These are phyloP conservation scores for Leccinum longicurvipes DNA, from an alignment of 768 basidiomycete species.

Conservation along the genomic window DNA sequence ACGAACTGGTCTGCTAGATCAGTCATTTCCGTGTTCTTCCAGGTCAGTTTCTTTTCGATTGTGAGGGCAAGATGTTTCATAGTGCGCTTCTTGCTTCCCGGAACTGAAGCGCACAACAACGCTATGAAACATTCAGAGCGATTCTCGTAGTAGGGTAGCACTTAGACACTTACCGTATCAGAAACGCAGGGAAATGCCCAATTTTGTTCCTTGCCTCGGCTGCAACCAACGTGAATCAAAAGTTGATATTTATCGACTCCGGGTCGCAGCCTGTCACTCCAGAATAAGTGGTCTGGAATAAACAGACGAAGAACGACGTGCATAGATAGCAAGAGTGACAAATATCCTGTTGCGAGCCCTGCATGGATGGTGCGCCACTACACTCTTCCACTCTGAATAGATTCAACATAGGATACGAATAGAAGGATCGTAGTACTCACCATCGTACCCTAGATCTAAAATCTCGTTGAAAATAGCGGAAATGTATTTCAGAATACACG, in stretches of 20 bases:
- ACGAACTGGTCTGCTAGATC: constrained; percentile 33
- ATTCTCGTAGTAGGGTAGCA: not conserved
- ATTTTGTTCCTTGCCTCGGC: not conserved
- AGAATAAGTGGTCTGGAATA: too few species aligned
- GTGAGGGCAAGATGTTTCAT: not conserved
- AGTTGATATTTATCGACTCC: not conserved
- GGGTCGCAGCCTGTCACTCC: not conserved
- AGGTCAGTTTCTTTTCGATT: constrained; percentile 27
- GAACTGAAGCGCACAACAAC: not conserved
- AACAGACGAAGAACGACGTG: not conserved
- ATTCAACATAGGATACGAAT: not conserved
- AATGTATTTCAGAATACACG: constrained; percentile 32
- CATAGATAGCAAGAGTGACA: constrained; percentile 37
- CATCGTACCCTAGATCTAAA: constrained; percentile 23
- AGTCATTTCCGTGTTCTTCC: constrained; percentile 27
- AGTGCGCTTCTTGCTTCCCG: not conserved
- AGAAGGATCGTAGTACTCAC: not conserved
- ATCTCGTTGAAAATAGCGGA: constrained; percentile 36
- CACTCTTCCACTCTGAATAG: constrained; percentile 37
- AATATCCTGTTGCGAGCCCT: constrained; percentile 41
- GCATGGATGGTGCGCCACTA: constrained; percentile 27
- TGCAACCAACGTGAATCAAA: not conserved
- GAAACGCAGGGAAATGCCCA: constrained; percentile 28
- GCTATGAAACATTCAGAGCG: not conserved
- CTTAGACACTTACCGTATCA: constrained; percentile 29